Evolutionary conservation across 1,139 yeast species (phyloP).

Genomic region (Pneumocystis jirovecii): DNA sequence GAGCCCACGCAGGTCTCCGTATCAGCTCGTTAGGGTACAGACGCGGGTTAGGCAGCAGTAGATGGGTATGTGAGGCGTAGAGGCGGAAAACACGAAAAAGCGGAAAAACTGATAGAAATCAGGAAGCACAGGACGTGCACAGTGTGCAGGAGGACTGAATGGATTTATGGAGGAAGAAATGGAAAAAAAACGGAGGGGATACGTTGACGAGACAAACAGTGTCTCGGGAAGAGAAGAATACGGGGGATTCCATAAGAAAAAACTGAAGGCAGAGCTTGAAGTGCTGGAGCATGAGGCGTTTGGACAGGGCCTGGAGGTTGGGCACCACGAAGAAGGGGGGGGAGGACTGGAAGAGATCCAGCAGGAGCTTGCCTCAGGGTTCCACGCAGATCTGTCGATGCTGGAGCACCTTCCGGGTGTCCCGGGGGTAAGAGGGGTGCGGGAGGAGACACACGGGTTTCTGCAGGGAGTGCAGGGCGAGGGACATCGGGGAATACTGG

Average conservation of each 20-base stretch:
- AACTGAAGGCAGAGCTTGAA: background rate
- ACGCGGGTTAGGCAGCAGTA: too few species aligned
- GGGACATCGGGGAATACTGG: background rate
- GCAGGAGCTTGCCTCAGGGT: background rate
- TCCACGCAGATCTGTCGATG: background rate
- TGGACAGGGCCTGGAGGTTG: background rate
- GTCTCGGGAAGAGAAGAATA: background rate
- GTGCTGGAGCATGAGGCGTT: background rate
- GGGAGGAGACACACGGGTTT: background rate
- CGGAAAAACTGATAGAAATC: too few species aligned
- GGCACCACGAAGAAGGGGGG: background rate
- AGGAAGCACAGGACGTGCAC: too few species aligned
- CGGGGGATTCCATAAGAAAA: background rate
- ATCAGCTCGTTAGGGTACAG: too few species aligned
- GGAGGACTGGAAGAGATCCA: background rate
- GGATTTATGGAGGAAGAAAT: too few species aligned
- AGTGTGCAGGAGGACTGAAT: too few species aligned
- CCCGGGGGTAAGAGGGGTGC: too few species aligned
- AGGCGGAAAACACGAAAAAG: too few species aligned
- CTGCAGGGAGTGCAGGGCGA: background rate
- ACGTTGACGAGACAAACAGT: too few species aligned
- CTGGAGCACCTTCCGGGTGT: background rate
- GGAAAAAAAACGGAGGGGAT: too few species aligned
- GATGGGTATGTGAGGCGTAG: too few species aligned
- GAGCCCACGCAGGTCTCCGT: too few species aligned